A percentile compares a stretch with the other conserved stretches of the same genome.
Evolutionary conservation across 2,329 filamentous ascomycete genomes (phyloP).

Genomic region (Aschersonia sp.): DNA sequence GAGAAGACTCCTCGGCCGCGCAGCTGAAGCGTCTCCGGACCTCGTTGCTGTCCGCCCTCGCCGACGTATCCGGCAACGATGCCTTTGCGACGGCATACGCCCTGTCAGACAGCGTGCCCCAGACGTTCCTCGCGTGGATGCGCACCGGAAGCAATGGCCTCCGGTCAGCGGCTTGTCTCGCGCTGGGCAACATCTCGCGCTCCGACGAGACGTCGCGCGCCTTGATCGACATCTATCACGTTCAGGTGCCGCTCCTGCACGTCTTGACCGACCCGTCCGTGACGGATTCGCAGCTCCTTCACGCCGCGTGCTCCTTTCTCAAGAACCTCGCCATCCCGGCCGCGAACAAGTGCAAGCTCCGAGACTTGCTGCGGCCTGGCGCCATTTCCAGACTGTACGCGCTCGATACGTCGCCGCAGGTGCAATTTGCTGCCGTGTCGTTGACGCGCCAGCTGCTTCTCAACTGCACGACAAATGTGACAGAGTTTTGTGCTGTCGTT

Average conservation of each 20-base stretch:
- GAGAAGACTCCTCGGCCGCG: constrained; percentile 9
- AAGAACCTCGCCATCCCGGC: constrained; percentile 49
- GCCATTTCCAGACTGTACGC: constrained; percentile 40
- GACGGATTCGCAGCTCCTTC: constrained; percentile 35
- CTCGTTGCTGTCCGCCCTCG: constrained; percentile 34
- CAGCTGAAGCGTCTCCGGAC: constrained; percentile 33
- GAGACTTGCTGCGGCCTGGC: constrained; percentile 27
- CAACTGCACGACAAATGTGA: constrained; percentile 36
- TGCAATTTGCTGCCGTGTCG: constrained; percentile 46
- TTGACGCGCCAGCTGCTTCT: constrained; percentile 41
- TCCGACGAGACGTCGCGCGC: constrained; percentile 37
- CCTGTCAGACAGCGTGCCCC: constrained; percentile 25
- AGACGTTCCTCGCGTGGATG: constrained; percentile 33
- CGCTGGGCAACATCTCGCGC: constrained; percentile 46
- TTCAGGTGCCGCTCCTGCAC: constrained; percentile 27
- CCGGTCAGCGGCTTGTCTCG: constrained; percentile 43
- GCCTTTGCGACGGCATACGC: constrained; percentile 27
- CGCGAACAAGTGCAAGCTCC: constrained; percentile 37
- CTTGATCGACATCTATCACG: constrained; percentile 29
- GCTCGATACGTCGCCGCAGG: constrained; percentile 34
- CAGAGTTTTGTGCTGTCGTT: no score
- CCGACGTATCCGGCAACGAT: constrained; percentile 36
- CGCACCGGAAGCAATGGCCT: constrained; percentile 24
- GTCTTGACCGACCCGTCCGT: constrained; percentile 27
- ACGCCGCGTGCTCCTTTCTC: constrained; percentile 43